These are phyloP conservation scores for Ophiognomonia clavigignenti-juglandacearum DNA, from an alignment of 2,329 filamentous ascomycete species.

Conservation along the genomic window DNA sequence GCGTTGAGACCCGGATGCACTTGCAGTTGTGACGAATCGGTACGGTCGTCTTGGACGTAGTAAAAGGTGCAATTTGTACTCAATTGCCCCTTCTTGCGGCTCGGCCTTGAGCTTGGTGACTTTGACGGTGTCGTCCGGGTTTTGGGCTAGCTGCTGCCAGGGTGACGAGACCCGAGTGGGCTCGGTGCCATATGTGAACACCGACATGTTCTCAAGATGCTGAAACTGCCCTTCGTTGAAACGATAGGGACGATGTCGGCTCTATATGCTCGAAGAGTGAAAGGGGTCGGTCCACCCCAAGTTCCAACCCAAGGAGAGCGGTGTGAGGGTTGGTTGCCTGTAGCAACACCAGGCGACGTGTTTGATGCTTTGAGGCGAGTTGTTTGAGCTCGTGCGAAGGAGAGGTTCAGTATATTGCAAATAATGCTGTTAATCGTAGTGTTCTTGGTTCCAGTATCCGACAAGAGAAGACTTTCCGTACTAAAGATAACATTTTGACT, in stretches of 20 bases:
- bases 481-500: slow-evolving; percentile 37
- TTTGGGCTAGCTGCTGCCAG: slow-evolving; percentile 63
- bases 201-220: slow-evolving; percentile 67
- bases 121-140: slow-evolving; percentile 39
- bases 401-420: slow-evolving; percentile 11
- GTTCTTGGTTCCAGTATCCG: slow-evolving; percentile 4
- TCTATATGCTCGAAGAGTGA: not conserved
- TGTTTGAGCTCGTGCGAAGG: not conserved
- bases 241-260: not conserved
- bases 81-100: slow-evolving; percentile 88
- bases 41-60: slow-evolving; percentile 69
- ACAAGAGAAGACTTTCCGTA: slow-evolving; percentile 18
- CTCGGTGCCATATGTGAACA: slow-evolving; percentile 92
- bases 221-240: not conserved
- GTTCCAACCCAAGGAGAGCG: not conserved
- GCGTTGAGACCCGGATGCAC: slow-evolving; percentile 7
- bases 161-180: slow-evolving; percentile 85
- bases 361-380: not conserved
- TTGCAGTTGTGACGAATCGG: slow-evolving; percentile 60
- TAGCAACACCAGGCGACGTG: not conserved
- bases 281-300: not conserved
- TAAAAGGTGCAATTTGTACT: slow-evolving; percentile 93
- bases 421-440: slow-evolving; percentile 15
- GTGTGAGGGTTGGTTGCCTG: slow-evolving; percentile 5
- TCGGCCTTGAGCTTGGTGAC: slow-evolving; percentile 80